Evolutionary conservation across 2,329 filamentous ascomycete species (phyloP), one percentile per base, ranked within the genome.

Genomic region (Fusarium sp.): DNA sequence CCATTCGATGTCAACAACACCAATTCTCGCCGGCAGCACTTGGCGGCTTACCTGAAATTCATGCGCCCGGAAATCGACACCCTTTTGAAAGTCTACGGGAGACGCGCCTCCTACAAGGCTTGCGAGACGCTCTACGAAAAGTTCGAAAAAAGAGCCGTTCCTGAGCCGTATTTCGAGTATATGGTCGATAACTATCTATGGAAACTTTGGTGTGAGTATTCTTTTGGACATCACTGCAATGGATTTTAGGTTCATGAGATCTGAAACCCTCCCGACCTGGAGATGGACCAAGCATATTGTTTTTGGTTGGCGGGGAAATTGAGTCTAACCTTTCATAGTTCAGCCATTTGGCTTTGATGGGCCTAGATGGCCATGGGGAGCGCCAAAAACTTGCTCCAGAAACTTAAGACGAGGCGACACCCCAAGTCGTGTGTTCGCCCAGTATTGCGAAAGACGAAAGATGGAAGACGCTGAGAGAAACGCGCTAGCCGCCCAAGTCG

Each of bases 281-380:
- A 38, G 34, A 38, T n/a, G 10, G 18, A 38, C 18, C 34, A 38
- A 18, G 32, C 18, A 7, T 38, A n/a, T 38, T n/a, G 18, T n/a
- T 38, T 12, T 38, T 1, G 10, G 18, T n/a, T n/a, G 34, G 34
- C 34, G 18, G 34, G 34, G 34, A 12, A 38, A n/a, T 38, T n/a
- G n/a, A 12, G 34, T 3, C 58, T 30, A 3, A n/a, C 0, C 2
- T 16, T 29, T 27, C 3, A 24, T 20, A 62, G 62, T 64, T n/a
- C 30, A 22, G 2, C 44, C 38, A 1, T 29, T 52, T n/a, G 52
- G 51, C 3, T 9, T 8, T 2, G 40, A 34, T 22, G 52, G 24
- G 5, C 62, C 62, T 1, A n/a, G 24, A 3, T 65, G 60, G 52
- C 62, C 60, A 2, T 65, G 62, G 62, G 5, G 24, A 8, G 9